Evolutionary conservation across 1,284 basidiomycete genomes (phyloP).

Genomic region (Caloboletus firmus): DNA sequence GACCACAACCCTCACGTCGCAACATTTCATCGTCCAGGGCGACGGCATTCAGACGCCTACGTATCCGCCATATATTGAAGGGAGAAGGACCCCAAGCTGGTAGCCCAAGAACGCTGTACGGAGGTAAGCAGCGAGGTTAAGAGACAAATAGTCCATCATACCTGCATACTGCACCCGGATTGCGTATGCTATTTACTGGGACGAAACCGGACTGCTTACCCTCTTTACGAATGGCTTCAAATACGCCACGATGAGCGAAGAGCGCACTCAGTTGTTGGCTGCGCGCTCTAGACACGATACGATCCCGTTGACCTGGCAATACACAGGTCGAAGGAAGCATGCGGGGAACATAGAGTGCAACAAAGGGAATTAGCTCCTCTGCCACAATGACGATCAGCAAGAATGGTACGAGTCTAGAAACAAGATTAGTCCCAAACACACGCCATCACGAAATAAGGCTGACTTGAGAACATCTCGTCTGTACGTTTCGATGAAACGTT

Average conservation of each 20-base stretch:
- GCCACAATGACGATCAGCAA: conserved; percentile 71
- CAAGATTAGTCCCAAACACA: background rate
- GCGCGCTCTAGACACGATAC: conserved; percentile 65
- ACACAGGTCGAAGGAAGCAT: conserved; percentile 87
- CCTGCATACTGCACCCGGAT: conserved; percentile 39
- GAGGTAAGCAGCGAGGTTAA: background rate
- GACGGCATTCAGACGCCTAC: conserved; percentile 54
- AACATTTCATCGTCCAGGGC: conserved; percentile 61
- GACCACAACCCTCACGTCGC: conserved; percentile 47
- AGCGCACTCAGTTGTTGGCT: conserved; percentile 47
- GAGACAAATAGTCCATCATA: conserved; percentile 27
- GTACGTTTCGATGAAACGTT: conserved; percentile 63
- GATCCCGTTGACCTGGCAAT: conserved; percentile 76
- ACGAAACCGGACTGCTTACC: conserved; percentile 30
- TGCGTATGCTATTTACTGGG: conserved; percentile 26
- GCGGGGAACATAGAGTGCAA: conserved; percentile 83
- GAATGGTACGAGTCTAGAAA: conserved; percentile 74
- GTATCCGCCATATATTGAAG: conserved; percentile 54
- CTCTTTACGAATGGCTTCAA: conserved; percentile 35
- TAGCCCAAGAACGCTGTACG: conserved; percentile 53
- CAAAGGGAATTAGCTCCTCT: conserved; percentile 81
- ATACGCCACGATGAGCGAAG: conserved; percentile 34
- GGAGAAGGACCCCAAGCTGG: conserved; percentile 56
- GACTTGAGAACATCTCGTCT: conserved; percentile 68
- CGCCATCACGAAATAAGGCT: conserved; percentile 1